Evolutionary conservation across 225 moss, liverwort and hornwort species (phyloP).

Genomic region (Pleurozium schreberi): DNA sequence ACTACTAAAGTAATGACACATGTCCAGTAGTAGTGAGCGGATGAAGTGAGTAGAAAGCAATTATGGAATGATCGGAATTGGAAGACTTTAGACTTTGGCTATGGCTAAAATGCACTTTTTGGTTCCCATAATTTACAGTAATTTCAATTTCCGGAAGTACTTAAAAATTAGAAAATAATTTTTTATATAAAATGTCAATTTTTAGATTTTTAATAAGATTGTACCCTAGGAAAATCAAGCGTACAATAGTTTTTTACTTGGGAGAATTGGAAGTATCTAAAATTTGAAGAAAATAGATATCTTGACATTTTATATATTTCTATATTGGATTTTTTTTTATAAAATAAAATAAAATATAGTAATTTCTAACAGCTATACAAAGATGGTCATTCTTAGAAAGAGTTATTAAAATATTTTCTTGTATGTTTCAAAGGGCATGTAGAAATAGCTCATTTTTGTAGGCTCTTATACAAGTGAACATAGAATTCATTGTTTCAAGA

Average conservation of each 20-base stretch:
- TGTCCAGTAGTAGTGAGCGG: too few species aligned
- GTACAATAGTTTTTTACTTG: neutral
- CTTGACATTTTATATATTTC: neutral
- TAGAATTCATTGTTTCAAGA: neutral
- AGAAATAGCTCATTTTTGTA: neutral
- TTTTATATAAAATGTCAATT: neutral
- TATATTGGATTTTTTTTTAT: neutral
- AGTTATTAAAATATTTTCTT: neutral
- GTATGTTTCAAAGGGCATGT: neutral
- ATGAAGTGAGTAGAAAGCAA: too few species aligned
- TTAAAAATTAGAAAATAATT: neutral
- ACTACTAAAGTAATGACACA: too few species aligned
- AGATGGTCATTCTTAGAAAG: neutral
- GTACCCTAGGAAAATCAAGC: neutral
- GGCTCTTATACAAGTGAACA: neutral
- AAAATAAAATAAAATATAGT: neutral
- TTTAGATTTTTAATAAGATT: neutral
- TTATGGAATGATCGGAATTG: too few species aligned
- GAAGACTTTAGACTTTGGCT: too few species aligned
- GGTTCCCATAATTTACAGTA: too few species aligned
- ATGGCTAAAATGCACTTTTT: too few species aligned
- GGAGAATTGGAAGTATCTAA: neutral
- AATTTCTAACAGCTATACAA: rapidly evolving
- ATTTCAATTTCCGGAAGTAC: too few species aligned
- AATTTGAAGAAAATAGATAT: neutral